Base-by-base conservation (phyloP, 805 yeast genomes). In the Tetrapisispora namnaoensis region DNA sequence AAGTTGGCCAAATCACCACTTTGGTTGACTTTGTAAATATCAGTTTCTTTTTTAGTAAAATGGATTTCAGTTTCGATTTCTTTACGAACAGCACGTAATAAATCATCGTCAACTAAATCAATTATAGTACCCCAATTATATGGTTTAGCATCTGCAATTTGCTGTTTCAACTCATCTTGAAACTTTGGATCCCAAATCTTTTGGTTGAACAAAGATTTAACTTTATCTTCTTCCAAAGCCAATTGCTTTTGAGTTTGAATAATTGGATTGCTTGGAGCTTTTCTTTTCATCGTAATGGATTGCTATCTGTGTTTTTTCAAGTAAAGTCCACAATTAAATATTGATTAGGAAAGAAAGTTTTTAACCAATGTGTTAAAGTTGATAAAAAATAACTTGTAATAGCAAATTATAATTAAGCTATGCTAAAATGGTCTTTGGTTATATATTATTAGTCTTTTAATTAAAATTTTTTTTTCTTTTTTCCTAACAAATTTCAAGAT, bases 41-140 rank as follows among this genome's bases (percentile, higher is more conserved):
- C 99, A 0, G 99, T 93, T 66, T 95, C 99, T 66, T 95, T 93
- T 57, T 82, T 80, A 10, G 98, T 89, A 72, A 95, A 93, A 41
- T 86, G 93, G 52, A 93, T 83, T 59, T 89, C 84, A 2, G 74
- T 69, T 54, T 86, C 76, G 24, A 95, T 89, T 65, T 93, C 99
- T 49, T 78, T 78, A 45, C 98, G 76, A 1, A 95, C 98, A 30
- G 77, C 75, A 53, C 93, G 71, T 47, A 93, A 69, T 37, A 95
- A 68, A 1, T 80, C 77, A 54, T 91, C 95, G 61, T 90, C 79
- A 38, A 93, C 74, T 43, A 93, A 70, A 34, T 80, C 76, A 21
- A 71, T 73, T 44, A 93, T 83, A 14, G 89, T 80, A 2, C 98
- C 97, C 90, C 97, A 91, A 61, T 79, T 75, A 63, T 84, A 93